Base-by-base conservation (phyloP, 1,284 basidiomycete genomes). In the Neonothopanus nambi region DNA sequence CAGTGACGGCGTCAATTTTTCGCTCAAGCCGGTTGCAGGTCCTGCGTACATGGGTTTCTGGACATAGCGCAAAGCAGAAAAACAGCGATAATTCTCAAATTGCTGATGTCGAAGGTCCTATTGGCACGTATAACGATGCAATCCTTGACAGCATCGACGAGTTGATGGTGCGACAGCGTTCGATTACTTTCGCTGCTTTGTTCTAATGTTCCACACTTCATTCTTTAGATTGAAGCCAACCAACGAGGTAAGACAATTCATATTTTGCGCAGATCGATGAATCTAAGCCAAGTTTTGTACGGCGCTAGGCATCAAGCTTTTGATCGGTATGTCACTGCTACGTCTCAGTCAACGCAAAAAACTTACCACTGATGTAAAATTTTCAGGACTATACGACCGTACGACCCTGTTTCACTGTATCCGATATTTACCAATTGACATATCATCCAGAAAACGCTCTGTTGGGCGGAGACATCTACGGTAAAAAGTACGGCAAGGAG, bases 301-400 rank as follows among this genome's bases (percentile, higher is more conserved):
- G 24, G 20, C 3, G 2, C 4, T 33, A 50, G 38, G 48, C 3
- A 50, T 50, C 38, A 50, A 50, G 21, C 26, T 50, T 9, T 39
- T 50, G 23, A 50, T 50, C 18, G 48, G 48, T 30, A 41, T 50
- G 48, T 33, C 2, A 5, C 13, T 38, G 28, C 15, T 37, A 30
- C 15, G 18, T 20, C 41, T 18, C 17, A 38, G 21, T 37, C 3
- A 46, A 28, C 2, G 36, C 8, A 9, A 33, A 13, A 33, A 28
- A 11, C 30, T 33, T 33, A 33, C 30, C 30, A 13, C 13, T 9
- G 8, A 2, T 33, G n/a, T 11, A 11, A 28, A 28, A 33, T 9
- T 33, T 3, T 9, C 18, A 15, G 15, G 18, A 17, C 37, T 18
- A 18, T 23, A 21, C 35, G 17, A 17, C 36, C 15, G 21, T 26